Evolutionary conservation across 805 yeast species (phyloP).

Genomic region (Cyberlindnera maclurae): DNA sequence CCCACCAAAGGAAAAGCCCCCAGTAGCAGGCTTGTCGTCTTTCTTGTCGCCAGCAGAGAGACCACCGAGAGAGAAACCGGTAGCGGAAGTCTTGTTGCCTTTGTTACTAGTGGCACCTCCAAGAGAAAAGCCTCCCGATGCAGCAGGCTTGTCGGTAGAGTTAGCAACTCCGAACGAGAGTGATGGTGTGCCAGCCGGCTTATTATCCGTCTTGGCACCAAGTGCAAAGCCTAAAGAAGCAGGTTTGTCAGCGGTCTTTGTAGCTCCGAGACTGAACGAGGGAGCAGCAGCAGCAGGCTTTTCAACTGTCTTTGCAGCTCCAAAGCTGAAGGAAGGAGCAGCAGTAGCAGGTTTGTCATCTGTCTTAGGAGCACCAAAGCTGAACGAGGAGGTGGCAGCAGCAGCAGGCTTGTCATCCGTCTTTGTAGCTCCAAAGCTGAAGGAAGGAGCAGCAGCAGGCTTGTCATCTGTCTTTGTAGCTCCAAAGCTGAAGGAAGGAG

Average conservation of each 20-base stretch:
- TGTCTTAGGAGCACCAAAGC: background rate
- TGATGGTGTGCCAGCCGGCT: background rate
- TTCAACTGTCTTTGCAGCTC: conserved; percentile 10
- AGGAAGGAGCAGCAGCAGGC: conserved; percentile 2
- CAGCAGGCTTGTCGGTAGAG: background rate
- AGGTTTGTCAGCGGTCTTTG: conserved; percentile 11
- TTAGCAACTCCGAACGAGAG: conserved; percentile 19
- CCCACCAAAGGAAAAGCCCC: conserved; percentile 19
- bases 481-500: conserved; percentile 1
- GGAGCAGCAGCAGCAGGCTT: conserved; percentile 10
- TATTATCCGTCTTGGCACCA: background rate
- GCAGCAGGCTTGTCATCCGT: background rate
- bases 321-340: conserved; percentile 17
- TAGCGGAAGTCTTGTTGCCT: background rate
- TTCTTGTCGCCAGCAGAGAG: conserved; percentile 6
- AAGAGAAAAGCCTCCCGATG: background rate
- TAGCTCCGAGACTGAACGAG: background rate
- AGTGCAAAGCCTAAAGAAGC: background rate
- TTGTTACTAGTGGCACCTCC: background rate
- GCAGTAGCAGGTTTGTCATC: background rate
- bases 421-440: conserved; percentile 5
- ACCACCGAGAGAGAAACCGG: conserved; percentile 24
- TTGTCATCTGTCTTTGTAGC: conserved; percentile 2
- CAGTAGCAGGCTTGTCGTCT: background rate
- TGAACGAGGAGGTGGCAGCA: conserved; percentile 1